A percentile compares a stretch with the other conserved stretches of the same genome.
These are phyloP conservation scores for Dispira parvispora DNA, from an alignment of 192 early-diverging fungal species.

Conservation along the genomic window DNA sequence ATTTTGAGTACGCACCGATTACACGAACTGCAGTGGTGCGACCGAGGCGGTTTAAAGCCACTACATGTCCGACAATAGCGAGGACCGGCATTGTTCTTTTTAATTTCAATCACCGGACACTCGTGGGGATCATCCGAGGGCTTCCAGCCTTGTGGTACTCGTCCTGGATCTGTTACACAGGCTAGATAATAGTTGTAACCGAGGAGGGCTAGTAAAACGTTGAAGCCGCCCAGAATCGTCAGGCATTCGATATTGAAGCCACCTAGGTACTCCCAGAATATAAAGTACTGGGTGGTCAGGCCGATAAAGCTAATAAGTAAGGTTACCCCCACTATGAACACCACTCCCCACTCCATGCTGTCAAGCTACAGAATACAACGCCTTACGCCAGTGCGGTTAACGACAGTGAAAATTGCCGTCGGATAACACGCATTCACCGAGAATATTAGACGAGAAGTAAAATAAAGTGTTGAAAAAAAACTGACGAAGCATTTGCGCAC, in stretches of 20 bases:
- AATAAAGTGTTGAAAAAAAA: too few species aligned
- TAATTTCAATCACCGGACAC: conserved; percentile 39
- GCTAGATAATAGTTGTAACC: conserved; percentile 78
- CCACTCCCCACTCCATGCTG: background rate
- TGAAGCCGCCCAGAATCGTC: conserved; percentile 49
- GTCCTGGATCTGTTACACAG: conserved; percentile 61
- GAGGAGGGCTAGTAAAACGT: conserved; percentile 56
- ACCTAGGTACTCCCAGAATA: conserved; percentile 37
- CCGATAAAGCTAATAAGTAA: conserved; percentile 42
- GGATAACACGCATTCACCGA: too few species aligned
- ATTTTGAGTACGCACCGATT: conserved; percentile 65
- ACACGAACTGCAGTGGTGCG: conserved; percentile 66
- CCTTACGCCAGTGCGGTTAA: too few species aligned
- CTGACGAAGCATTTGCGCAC: too few species aligned
- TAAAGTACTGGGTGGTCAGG: conserved; percentile 39
- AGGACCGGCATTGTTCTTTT: conserved; percentile 43
- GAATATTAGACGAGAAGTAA: too few species aligned
- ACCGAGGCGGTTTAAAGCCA: conserved; percentile 50
- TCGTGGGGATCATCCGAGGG: conserved; percentile 23
- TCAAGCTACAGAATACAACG: too few species aligned
- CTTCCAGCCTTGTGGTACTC: conserved; percentile 37
- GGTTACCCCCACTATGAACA: conserved; percentile 32
- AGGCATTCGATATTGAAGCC: conserved; percentile 23
- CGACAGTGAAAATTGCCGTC: too few species aligned
- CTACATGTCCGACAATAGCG: conserved; percentile 49